A percentile compares a stretch with the other conserved stretches of the same genome.
Evolutionary conservation across 495 filamentous ascomycete genomes (phyloP).

Genomic region (Aspergillus bertholletiae): DNA sequence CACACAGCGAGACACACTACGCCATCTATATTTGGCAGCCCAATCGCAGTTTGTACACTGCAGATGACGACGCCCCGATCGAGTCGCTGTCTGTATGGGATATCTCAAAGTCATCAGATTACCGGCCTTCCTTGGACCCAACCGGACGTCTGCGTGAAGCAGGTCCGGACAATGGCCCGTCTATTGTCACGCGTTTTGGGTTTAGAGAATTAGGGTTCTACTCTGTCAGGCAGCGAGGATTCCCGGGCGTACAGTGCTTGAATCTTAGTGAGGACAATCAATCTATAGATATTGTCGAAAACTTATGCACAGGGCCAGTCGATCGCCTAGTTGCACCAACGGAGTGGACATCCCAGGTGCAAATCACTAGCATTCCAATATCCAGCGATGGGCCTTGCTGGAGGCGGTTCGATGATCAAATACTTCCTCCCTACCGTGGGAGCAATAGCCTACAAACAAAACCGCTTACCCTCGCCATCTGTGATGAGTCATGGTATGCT

Average conservation of each 20-base stretch:
- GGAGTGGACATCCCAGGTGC: slow-evolving; percentile 40
- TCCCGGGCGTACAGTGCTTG: slow-evolving; percentile 50
- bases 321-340: slow-evolving; percentile 25
- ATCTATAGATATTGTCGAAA: slow-evolving; percentile 47
- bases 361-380: slow-evolving; percentile 54
- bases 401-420: slow-evolving; percentile 42
- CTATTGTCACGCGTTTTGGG: slow-evolving; percentile 52
- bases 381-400: slow-evolving; percentile 49
- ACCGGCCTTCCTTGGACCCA: slow-evolving; percentile 55
- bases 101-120: slow-evolving; percentile 52
- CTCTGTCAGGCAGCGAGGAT: slow-evolving; percentile 53
- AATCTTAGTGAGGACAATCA: slow-evolving; percentile 46
- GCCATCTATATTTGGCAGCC: slow-evolving; percentile 66
- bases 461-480: slow-evolving; percentile 17
- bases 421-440: slow-evolving; percentile 37
- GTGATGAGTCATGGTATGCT: slow-evolving; percentile 31
- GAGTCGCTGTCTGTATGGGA: slow-evolving; percentile 68
- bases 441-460: slow-evolving; percentile 28
- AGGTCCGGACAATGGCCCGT: slow-evolving; percentile 40
- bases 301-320: slow-evolving; percentile 43
- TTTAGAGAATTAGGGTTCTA: slow-evolving; percentile 55
- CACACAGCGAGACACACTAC: slow-evolving; percentile 61
- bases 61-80: slow-evolving; percentile 54
- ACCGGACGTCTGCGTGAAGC: slow-evolving; percentile 31
- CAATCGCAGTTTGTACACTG: slow-evolving; percentile 53